Evolutionary conservation across 2,329 filamentous ascomycete genomes (phyloP), one percentile per base, ranked within the genome.

Genomic region (Fusarium incarnatum): DNA sequence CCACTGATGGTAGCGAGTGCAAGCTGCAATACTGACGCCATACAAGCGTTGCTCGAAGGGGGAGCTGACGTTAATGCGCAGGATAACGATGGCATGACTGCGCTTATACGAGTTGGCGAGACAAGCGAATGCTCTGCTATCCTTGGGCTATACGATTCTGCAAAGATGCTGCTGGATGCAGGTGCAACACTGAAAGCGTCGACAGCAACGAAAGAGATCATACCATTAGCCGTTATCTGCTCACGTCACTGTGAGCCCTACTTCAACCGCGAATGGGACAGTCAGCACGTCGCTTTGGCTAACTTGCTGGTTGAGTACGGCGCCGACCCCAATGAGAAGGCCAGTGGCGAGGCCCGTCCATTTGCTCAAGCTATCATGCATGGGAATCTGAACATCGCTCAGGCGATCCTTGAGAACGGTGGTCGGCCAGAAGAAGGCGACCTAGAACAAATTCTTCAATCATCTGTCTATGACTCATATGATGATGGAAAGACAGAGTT

Each of bases 1-100:
- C 74, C 74, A 2, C 52, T 76, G 34, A 76, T 76, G 73, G 71
- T 76, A 11, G 74, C 74, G 15, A 75, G 74, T 58, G 66, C 74
- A 8, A 75, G 65, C 58, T 76, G 74, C 52, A 76, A 76, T 44
- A 59, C 73, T 20, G 60, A 63, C 13, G 73, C 74, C 27, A 76
- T 76, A 62, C 67, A 70, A 48, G 71, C 65, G 44, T 64, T 76
- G 25, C 57, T 76, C 25, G 49, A 64, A 18, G 73, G 71, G 16
- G 74, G 74, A 18, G 74, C 74, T 30, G 58, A 76, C 28, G 72
- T 76, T 16, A 66, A 76, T 23, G 69, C 72, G 5, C 27, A 73
- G 15, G 74, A 76, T 20, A 70, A 76, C 22, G 74, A 76, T 47
- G 71, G 74, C 7, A 62, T 76, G 37, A 72, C 67, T 16, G 71